phyloP scores from a whole-genome alignment of 257 asterid species.

The Solanum chilense region DNA sequence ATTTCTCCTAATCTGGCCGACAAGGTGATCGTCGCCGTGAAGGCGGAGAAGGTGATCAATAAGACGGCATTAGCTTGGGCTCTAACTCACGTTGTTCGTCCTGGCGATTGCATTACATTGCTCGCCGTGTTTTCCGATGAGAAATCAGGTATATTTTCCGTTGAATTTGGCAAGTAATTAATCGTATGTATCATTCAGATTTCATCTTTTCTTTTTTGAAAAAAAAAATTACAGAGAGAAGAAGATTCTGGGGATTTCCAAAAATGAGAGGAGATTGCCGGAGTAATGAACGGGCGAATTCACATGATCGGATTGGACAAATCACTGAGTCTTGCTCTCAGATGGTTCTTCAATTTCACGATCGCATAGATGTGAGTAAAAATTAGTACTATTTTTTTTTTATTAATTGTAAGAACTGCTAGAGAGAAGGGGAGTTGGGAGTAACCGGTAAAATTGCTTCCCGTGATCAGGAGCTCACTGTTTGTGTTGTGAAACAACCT shows the following conservation, averaged over 20 bases:
- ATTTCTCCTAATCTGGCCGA: slow-evolving; percentile 10
- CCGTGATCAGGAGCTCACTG: not conserved
- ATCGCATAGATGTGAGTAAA: slow-evolving; percentile 39
- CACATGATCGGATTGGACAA: slow-evolving; percentile 51
- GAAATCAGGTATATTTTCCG: slow-evolving; percentile 17
- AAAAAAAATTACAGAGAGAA: slow-evolving; percentile 19
- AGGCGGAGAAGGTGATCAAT: slow-evolving; percentile 62
- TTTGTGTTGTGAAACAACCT: not conserved
- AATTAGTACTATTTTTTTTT: not conserved
- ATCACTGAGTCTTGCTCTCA: slow-evolving; percentile 75
- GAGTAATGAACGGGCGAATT: slow-evolving; percentile 13
- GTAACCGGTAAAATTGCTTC: not conserved
- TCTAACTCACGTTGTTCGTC: slow-evolving; percentile 57
- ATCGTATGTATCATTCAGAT: not conserved
- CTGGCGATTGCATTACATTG: slow-evolving; percentile 62
- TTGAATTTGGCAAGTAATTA: not conserved
- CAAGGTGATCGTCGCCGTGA: slow-evolving; percentile 70
- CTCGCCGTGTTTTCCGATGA: slow-evolving; percentile 46
- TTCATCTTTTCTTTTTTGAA: not conserved
- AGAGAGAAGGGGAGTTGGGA: not conserved
- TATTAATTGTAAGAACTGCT: not conserved
- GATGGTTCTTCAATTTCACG: slow-evolving; percentile 75
- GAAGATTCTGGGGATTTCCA: slow-evolving; percentile 59
- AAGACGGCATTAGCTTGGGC: slow-evolving; percentile 74
- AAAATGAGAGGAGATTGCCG: slow-evolving; percentile 43